Base-by-base conservation (phyloP, 1,139 yeast species). In the Blastobotrys malaysiensis region DNA sequence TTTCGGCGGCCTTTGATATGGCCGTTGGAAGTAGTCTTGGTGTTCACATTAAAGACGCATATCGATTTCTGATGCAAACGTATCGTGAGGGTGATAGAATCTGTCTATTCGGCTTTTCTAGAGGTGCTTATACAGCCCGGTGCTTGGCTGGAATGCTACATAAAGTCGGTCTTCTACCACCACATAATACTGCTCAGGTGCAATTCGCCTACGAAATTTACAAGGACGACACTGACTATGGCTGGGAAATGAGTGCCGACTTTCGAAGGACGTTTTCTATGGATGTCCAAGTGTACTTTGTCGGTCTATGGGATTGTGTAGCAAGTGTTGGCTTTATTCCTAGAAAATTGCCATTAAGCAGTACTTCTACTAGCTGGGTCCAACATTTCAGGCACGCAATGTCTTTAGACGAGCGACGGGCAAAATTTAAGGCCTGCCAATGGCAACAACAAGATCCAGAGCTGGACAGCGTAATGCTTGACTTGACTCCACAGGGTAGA, bases 291-390 rank as follows among this genome's bases (percentile, higher is more conserved):
- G 65, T 73, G 24, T 68, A 70, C 53, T 73, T 73, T 53, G 70
- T 73, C 72, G 77, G 77, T 1, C 62, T 73, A 24, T 73, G 75
- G 72, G 77, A 73, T 59, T 67, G 75, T 1, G 71, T 73, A 18
- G 71, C 70, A 53, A 71, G 76, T 3, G 72, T 72, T 6, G 76
- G 77, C 1, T 45, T 73, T 6, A 53, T 72, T 7, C 60, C 67
- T 43, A 74, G 73, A 57, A 58, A 66, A 45, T 57, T 69, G 58
- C 73, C 73, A 49, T 75, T 76, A 1, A 72, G 61, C 56, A 65
- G 74, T 3, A 63, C 66, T 3, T 59, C 69, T 46, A 67, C 70
- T 45, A 59, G 70, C 2, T 66, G 66, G 20, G 73, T 73, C 6
- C 60, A 64, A 11, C 76, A 73, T 56, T 68, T 71, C 9, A 61